phyloP scores from a whole-genome alignment of 345 rosid species.

The Xanthoceras sorbifolium region DNA sequence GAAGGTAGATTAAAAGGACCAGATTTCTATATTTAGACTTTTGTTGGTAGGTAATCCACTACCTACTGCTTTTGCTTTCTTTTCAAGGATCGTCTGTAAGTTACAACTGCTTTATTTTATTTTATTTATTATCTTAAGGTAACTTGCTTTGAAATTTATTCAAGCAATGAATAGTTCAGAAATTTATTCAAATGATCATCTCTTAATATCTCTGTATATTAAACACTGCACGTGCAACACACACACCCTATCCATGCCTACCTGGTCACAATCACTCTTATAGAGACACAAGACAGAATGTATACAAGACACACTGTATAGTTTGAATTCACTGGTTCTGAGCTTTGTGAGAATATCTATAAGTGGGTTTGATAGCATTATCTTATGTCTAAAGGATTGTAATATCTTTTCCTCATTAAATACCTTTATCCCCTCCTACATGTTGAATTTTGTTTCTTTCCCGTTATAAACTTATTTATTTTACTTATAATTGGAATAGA shows the following conservation, averaged over 20 bases:
- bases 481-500: conserved; percentile 34
- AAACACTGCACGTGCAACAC: no score
- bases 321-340: not conserved
- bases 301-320: not conserved
- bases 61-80: not conserved
- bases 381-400: not conserved
- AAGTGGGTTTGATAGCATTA: not conserved
- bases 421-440: not conserved
- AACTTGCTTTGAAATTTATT: not conserved
- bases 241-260: no score
- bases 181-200: no score
- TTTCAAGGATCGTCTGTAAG: not conserved
- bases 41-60: not conserved
- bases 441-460: conserved; percentile 8
- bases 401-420: not conserved
- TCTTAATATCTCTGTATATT: no score
- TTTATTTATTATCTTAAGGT: not conserved
- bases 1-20: no score
- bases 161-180: no score
- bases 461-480: conserved; percentile 1
- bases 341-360: not conserved
- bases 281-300: not conserved
- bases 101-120: not conserved
- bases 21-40: not conserved
- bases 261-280: not conserved